Percentiles rank a stretch among this genome's conserved stretches.
These are phyloP conservation scores for Saccharomyces paradoxus DNA, from an alignment of 805 yeast genomes.

Conservation along the genomic window DNA sequence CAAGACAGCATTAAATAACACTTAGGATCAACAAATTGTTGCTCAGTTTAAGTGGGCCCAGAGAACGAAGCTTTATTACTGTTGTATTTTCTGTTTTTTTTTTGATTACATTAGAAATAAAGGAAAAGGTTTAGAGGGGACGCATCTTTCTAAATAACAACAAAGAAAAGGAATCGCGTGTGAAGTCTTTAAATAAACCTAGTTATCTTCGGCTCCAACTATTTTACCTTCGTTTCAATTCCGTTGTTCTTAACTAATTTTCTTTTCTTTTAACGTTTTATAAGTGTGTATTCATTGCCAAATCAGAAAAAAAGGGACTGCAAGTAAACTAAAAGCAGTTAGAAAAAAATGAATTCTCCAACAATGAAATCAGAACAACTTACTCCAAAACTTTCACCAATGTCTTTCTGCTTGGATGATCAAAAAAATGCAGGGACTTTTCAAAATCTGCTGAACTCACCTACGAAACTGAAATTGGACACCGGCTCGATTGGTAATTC, in stretches of 20 bases:
- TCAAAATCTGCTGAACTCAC: conserved; percentile 19
- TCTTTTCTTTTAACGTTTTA: neutral
- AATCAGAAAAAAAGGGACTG: neutral
- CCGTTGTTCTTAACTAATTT: neutral
- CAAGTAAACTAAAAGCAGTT: neutral
- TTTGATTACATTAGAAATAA: neutral
- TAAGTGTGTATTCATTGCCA: neutral
- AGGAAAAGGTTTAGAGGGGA: neutral
- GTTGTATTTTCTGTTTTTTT: neutral
- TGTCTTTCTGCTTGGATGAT: conserved; percentile 24
- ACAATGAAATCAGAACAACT: conserved; percentile 21
- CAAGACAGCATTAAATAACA: neutral
- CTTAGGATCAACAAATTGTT: neutral
- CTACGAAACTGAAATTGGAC: conserved; percentile 25
- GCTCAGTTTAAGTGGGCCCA: neutral
- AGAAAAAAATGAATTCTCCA: conserved; percentile 22
- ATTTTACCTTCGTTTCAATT: neutral
- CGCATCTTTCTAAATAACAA: neutral
- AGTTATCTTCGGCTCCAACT: neutral
- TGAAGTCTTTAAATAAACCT: neutral
- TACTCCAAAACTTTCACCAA: conserved; percentile 25
- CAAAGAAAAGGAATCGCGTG: neutral
- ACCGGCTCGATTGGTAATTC: conserved; percentile 4
- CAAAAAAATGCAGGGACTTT: conserved; percentile 10
- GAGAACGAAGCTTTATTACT: neutral